Percentiles rank a stretch among this genome's conserved stretches.
Conservation (phyloP, 163 green algal genomes). For the Prototheca stagnorum region DNA sequence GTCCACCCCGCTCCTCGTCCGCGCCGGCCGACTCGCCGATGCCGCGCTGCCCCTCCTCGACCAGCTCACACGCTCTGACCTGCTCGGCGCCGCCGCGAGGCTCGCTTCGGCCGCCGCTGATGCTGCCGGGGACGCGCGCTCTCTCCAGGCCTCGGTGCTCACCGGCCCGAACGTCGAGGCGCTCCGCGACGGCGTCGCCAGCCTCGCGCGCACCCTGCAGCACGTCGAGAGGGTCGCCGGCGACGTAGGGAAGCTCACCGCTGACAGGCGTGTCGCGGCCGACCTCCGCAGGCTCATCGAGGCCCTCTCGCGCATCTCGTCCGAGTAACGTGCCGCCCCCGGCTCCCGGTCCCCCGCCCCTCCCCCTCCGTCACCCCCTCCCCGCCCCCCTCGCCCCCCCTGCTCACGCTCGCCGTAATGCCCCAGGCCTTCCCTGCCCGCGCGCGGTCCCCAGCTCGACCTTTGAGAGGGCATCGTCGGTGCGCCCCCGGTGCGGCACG, state of each 20-base stretch:
- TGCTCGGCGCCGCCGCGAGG: conserved; percentile 63
- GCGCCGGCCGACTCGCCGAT: conserved; percentile 38
- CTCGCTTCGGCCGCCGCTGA: conserved; percentile 59
- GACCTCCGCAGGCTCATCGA: conserved; percentile 87
- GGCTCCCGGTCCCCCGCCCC: too few species aligned
- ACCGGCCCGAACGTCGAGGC: conserved; percentile 76
- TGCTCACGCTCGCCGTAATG: too few species aligned
- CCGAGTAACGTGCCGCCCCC: too few species aligned
- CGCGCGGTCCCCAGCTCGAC: too few species aligned
- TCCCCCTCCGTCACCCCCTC: too few species aligned
- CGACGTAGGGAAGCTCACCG: conserved; percentile 62
- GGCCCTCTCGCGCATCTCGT: conserved; percentile 64
- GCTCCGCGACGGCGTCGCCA: conserved; percentile 62
- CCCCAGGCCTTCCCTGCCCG: too few species aligned
- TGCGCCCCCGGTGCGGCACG: too few species aligned
- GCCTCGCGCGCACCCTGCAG: conserved; percentile 73
- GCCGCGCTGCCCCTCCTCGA: conserved; percentile 45
- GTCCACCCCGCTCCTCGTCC: conserved; percentile 38
- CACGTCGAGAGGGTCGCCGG: conserved; percentile 76
- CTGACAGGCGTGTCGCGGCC: conserved; percentile 60
- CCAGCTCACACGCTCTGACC: conserved; percentile 56
- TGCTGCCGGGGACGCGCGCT: conserved; percentile 64
- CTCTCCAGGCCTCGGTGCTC: conserved; percentile 65
- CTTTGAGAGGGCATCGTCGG: too few species aligned
- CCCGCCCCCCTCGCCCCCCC: too few species aligned